These are phyloP conservation scores for Colletotrichum nymphaeae DNA, from an alignment of 2,329 filamentous ascomycete genomes.

Conservation along the genomic window DNA sequence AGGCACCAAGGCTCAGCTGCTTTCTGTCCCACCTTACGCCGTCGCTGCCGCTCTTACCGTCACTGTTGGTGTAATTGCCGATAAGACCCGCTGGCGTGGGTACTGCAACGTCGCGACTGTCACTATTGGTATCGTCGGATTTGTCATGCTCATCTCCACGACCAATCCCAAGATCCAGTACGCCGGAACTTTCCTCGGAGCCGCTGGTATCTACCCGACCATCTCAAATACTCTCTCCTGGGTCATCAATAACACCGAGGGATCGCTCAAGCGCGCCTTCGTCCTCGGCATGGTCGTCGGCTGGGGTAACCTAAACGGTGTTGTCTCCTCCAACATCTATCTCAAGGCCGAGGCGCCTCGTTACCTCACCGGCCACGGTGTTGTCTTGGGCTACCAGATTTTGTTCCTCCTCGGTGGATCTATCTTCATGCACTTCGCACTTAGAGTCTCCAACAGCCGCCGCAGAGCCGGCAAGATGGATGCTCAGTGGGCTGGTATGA, in stretches of 20 bases:
- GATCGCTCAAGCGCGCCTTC: conserved; percentile 72
- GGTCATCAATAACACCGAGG: conserved; percentile 77
- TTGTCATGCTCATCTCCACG: conserved; percentile 72
- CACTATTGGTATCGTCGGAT: conserved; percentile 72
- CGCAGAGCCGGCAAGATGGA: conserved; percentile 67
- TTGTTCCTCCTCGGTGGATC: conserved; percentile 74
- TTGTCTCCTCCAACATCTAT: conserved; percentile 77
- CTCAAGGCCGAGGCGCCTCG: conserved; percentile 43
- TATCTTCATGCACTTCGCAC: conserved; percentile 67
- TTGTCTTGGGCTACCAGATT: conserved; percentile 72
- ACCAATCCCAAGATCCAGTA: conserved; percentile 69
- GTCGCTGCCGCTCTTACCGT: conserved; percentile 73
- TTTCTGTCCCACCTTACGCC: conserved; percentile 70
- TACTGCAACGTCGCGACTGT: conserved; percentile 75
- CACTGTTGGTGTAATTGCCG: conserved; percentile 71
- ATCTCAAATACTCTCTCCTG: conserved; percentile 79
- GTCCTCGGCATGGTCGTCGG: conserved; percentile 80
- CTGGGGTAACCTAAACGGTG: conserved; percentile 81
- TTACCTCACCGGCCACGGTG: conserved; percentile 65
- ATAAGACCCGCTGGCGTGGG: conserved; percentile 72
- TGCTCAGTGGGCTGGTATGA: conserved; percentile 65
- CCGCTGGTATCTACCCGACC: conserved; percentile 77
- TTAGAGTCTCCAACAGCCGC: conserved; percentile 70
- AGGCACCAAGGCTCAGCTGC: conserved; percentile 59
- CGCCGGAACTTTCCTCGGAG: conserved; percentile 76